Evolutionary conservation across 192 early-diverging fungal species (phyloP).

Genomic region (Gaertneriomyces semiglobifer): DNA sequence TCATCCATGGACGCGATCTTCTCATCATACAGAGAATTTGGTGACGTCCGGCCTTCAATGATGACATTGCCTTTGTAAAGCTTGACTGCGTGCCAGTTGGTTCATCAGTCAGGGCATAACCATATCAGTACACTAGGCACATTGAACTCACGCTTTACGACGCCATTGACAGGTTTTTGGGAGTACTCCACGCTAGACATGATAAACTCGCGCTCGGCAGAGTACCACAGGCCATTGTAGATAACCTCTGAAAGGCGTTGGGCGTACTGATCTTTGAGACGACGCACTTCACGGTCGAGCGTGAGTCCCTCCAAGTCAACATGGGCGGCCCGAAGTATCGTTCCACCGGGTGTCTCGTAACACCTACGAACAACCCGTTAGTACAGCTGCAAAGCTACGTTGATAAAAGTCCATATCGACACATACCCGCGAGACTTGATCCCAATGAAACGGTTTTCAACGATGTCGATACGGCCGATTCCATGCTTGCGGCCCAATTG

Average conservation of each 20-base stretch:
- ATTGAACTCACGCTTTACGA: conserved; percentile 64
- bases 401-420: conserved; percentile 4
- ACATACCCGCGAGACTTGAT: conserved; percentile 90
- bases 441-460: conserved; percentile 98
- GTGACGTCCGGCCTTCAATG: conserved; percentile 84
- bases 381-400: background rate
- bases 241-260: conserved; percentile 70
- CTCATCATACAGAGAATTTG: conserved; percentile 81
- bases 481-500: conserved; percentile 93
- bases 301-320: conserved; percentile 93
- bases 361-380: conserved; percentile 49
- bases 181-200: conserved; percentile 75
- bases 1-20: conserved; percentile 95
- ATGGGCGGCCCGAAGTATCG: conserved; percentile 91
- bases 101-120: background rate
- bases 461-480: conserved; percentile 97
- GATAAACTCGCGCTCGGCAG: conserved; percentile 90
- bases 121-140: background rate
- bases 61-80: conserved; percentile 93
- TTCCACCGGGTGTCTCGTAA: conserved; percentile 99
- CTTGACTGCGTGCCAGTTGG: conserved; percentile 57
- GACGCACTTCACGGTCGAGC: conserved; percentile 93
- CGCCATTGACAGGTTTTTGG: conserved; percentile 85
- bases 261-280: conserved; percentile 68
- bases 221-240: conserved; percentile 98